Evolutionary conservation across 202 grass and related monocot species (phyloP).

Genomic region (Setaria viridis): DNA sequence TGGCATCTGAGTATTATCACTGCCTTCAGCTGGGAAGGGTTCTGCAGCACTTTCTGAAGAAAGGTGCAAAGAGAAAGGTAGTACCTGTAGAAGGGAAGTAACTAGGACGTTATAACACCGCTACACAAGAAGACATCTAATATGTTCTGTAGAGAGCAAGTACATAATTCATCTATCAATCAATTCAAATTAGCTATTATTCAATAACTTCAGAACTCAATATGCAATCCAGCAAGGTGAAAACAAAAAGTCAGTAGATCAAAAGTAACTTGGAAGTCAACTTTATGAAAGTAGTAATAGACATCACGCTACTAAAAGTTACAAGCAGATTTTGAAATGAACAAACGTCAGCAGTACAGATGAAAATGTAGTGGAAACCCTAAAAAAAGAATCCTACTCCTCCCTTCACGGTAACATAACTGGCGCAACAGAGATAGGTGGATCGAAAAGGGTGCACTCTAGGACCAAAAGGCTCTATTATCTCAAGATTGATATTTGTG

Average conservation of each 20-base stretch:
- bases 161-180: not conserved
- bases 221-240: conserved; percentile 30
- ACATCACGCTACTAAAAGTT: not conserved
- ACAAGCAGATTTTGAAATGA: not conserved
- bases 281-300: conserved; percentile 7
- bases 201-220: not conserved
- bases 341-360: conserved; percentile 7
- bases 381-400: not conserved
- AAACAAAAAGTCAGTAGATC: conserved; percentile 18
- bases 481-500: not conserved
- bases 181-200: not conserved
- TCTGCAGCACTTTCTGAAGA: conserved; percentile 60
- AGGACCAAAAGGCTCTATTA: not conserved
- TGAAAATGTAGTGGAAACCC: not conserved
- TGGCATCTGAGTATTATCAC: conserved; percentile 37
- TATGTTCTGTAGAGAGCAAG: conserved; percentile 18
- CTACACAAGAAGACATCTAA: not conserved
- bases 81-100: conserved; percentile 48
- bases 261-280: conserved; percentile 7
- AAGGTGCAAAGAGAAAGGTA: conserved; percentile 69
- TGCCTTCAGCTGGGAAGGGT: conserved; percentile 44
- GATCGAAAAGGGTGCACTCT: conserved; percentile 1
- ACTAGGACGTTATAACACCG: conserved; percentile 26
- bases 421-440: not conserved
- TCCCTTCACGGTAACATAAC: not conserved